phyloP scores from a whole-genome alignment of 257 asterid genomes.

The Verbascum thapsus region DNA sequence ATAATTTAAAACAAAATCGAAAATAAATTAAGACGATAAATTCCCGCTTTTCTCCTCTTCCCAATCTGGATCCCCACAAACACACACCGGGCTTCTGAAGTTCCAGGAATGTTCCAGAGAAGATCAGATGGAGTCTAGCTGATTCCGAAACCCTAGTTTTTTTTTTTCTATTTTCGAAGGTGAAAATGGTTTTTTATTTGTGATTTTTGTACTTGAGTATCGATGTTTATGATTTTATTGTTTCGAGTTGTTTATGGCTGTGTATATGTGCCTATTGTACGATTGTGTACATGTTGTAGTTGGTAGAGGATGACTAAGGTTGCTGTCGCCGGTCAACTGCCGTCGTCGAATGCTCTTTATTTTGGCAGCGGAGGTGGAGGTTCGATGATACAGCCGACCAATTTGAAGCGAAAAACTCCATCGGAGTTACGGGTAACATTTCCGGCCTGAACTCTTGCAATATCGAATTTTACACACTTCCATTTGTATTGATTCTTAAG shows the following conservation, averaged over 20 bases:
- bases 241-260: not conserved
- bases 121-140: constrained; percentile 12
- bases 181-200: not conserved
- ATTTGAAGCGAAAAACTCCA: constrained; percentile 80
- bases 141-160: constrained; percentile 28
- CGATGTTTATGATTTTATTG: not conserved
- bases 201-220: not conserved
- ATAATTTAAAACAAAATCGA: constrained; percentile 39
- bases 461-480: not conserved
- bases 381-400: constrained; percentile 45
- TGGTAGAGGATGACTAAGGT: constrained; percentile 63
- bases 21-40: not conserved
- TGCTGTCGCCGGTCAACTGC: constrained; percentile 55
- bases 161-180: not conserved
- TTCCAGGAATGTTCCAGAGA: constrained; percentile 9
- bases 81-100: not conserved
- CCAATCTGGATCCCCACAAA: not conserved
- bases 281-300: constrained; percentile 7
- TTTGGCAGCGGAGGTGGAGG: constrained; percentile 53
- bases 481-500: not conserved
- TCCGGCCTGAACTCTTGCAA: constrained; percentile 15
- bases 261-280: not conserved
- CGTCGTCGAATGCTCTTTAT: constrained; percentile 48
- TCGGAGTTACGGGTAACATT: constrained; percentile 71
- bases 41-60: too few relatives aligned